Percentiles rank a stretch among this genome's conserved stretches.
phyloP scores from a whole-genome alignment of 2,329 filamentous ascomycete species.

The Clonostachys sp. region DNA sequence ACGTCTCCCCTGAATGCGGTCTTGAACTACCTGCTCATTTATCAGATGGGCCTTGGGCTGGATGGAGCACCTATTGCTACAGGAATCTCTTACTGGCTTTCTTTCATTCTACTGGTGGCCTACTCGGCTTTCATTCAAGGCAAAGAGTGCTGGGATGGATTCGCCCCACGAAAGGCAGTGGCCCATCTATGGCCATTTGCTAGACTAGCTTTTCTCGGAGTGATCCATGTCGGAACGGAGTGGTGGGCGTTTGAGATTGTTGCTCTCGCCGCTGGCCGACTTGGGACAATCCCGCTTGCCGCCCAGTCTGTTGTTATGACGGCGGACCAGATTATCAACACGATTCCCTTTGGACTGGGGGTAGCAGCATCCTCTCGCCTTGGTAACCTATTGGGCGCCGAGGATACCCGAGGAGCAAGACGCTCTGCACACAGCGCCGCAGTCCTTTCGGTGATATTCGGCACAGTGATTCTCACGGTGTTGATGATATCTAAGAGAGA shows the following conservation, averaged over 20 bases:
- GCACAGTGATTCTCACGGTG: conserved; percentile 59
- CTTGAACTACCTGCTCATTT: conserved; percentile 77
- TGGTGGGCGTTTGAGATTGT: conserved; percentile 97
- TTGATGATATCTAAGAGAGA: conserved; percentile 68
- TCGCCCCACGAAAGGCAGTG: conserved; percentile 55
- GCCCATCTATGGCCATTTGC: conserved; percentile 67
- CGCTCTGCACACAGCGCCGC: conserved; percentile 74
- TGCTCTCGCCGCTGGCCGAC: conserved; percentile 72
- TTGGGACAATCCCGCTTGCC: conserved; percentile 75
- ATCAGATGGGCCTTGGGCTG: conserved; percentile 65
- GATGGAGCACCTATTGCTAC: conserved; percentile 79
- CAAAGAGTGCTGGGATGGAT: conserved; percentile 76
- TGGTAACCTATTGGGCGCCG: conserved; percentile 74
- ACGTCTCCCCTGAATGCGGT: conserved; percentile 78
- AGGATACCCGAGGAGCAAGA: conserved; percentile 59
- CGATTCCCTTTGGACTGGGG: conserved; percentile 81
- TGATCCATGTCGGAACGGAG: conserved; percentile 83
- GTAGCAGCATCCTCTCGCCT: conserved; percentile 75
- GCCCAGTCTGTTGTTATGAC: conserved; percentile 91
- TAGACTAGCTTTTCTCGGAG: conserved; percentile 68
- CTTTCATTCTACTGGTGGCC: conserved; percentile 69
- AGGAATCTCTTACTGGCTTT: conserved; percentile 81
- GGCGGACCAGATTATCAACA: conserved; percentile 78
- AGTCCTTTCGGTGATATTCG: conserved; percentile 65
- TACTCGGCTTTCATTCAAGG: conserved; percentile 71